Percentiles rank a stretch among this genome's conserved stretches.
phyloP scores from a whole-genome alignment of 257 asterid genomes.

The Lantana camara region DNA sequence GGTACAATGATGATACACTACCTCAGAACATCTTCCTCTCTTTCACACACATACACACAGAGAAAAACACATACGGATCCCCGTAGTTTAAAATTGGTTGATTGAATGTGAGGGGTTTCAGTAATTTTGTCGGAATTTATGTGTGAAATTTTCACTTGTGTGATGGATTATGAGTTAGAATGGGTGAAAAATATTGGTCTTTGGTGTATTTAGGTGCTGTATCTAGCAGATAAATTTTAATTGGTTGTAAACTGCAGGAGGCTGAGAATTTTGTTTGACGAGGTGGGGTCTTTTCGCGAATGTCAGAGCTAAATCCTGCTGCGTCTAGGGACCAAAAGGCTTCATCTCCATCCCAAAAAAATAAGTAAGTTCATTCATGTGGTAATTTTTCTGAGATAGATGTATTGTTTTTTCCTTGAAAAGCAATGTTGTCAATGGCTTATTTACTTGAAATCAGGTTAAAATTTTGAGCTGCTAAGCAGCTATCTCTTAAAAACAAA shows the following conservation, averaged over 20 bases:
- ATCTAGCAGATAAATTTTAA: constrained; percentile 21
- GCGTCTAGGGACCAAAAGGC: constrained; percentile 39
- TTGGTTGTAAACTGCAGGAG: constrained; percentile 43
- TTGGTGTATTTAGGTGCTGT: constrained; percentile 14
- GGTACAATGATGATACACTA: constrained; percentile 29
- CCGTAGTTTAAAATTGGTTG: constrained; percentile 21
- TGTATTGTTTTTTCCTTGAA: neutral
- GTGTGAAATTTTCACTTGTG: neutral
- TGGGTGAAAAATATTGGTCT: neutral
- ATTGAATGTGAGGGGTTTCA: constrained; percentile 19
- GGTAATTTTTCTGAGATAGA: constrained; percentile 18
- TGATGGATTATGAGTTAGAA: constrained; percentile 19
- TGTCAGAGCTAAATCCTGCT: constrained; percentile 59
- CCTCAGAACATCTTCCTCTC: neutral
- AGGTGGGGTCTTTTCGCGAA: constrained; percentile 49
- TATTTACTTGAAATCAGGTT: constrained; percentile 15
- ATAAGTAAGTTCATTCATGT: constrained; percentile 44
- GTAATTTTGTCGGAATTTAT: constrained; percentile 1
- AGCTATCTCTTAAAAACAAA: neutral
- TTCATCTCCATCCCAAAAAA: constrained; percentile 46
- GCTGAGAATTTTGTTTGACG: constrained; percentile 32
- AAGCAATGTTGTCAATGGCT: neutral
- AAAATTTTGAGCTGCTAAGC: neutral
- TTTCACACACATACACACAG: neutral
- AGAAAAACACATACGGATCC: neutral